Base-by-base conservation (phyloP, 2,329 filamentous ascomycete genomes). In the Colletotrichum lindemuthianum region DNA sequence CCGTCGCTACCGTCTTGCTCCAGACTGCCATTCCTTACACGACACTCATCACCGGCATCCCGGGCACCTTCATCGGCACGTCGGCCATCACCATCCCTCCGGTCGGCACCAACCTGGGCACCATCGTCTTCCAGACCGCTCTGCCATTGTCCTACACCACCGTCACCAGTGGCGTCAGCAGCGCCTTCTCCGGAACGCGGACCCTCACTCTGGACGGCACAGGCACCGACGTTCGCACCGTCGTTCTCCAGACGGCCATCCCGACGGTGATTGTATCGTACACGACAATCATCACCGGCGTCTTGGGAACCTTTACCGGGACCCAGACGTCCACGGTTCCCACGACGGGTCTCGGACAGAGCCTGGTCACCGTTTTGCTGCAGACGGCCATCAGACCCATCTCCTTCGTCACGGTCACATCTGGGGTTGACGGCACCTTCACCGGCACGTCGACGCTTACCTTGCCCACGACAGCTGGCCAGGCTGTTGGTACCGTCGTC, bases 261-360 rank as follows among this genome's bases (percentile, higher is more conserved):
- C 56, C 60, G n/a, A 44, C 45, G 13, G 45, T 58, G 12, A 49
- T 50, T 15, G 45, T 59, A 8, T 59, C 60, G 10, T 63, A 63
- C 48, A 52, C 49, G 16, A 63, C 60, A 2, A 53, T 63, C 1
- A 59, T 48, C 24, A 59, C 54, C 6, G 55, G 60, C 1, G 41
- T 59, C 7, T 11, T 52, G 4, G 54, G 60, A 1, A 53, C 48
- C 3, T 63, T 63, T 24, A 32, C 36, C 0, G 60, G 60, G 4
- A 63, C 55, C 6, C 41, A 44, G 12, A 52, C 49, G 3, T 47
- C 41, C 8, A 63, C 55, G 3, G 16, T 59, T 5, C 13, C 60
- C 2, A 44, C 59, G 8, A 59, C 47, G 16, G 59, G 59, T 13
- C 45, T 47, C 24, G 55, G 45, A 16, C 55, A 58, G 45, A 58